Evolutionary conservation across 306 rosid species (phyloP).

Genomic region (Pyrus bretschneideri): DNA sequence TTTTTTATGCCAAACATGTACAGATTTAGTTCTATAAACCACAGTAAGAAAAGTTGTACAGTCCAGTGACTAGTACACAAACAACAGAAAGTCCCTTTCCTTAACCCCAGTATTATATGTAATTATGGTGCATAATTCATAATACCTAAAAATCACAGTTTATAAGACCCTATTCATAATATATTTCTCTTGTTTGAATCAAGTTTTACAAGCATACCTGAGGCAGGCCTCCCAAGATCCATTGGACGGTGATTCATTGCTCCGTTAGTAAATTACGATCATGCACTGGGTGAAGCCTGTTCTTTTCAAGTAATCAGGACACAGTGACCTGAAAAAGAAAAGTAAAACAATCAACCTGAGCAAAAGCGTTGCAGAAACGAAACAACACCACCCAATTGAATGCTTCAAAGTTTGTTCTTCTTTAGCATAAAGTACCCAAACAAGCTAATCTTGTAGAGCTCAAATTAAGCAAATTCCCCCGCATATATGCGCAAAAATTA

Average conservation of each 20-base stretch:
- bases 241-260: slow-evolving; percentile 34
- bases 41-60: neutral
- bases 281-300: slow-evolving; percentile 21
- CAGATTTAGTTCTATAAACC: neutral
- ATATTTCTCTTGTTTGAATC: neutral
- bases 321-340: slow-evolving; percentile 12
- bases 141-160: neutral
- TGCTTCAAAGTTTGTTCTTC: neutral
- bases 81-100: neutral
- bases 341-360: neutral
- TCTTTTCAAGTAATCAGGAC: slow-evolving; percentile 18
- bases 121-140: neutral
- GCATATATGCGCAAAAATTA: neutral
- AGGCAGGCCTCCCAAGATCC: slow-evolving; percentile 55
- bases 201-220: slow-evolving; percentile 47
- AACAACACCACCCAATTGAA: neutral
- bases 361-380: slow-evolving; percentile 1
- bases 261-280: slow-evolving; percentile 21
- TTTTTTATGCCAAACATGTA: neutral
- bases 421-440: neutral
- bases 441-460: neutral
- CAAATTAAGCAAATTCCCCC: neutral
- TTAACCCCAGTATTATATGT: neutral
- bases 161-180: neutral
- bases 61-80: neutral